A percentile compares a stretch with the other conserved stretches of the same genome.
Evolutionary conservation across 805 yeast genomes (phyloP).

Genomic region (Suhomyces faveliae): DNA sequence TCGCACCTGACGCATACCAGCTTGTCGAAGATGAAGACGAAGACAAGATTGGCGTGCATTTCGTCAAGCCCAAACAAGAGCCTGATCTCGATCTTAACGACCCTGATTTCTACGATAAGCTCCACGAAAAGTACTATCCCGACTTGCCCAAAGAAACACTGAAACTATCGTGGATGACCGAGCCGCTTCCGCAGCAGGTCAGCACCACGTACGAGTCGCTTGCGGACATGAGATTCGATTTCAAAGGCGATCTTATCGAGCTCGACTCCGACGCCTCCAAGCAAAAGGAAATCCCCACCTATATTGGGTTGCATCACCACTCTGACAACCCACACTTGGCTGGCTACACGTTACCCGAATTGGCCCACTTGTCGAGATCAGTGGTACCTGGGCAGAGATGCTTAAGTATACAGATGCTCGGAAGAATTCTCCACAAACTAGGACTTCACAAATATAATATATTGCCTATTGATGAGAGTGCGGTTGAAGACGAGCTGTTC

Average conservation of each 20-base stretch:
- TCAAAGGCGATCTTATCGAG: slow-evolving; percentile 72
- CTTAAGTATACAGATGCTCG: slow-evolving; percentile 81
- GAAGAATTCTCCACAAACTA: slow-evolving; percentile 79
- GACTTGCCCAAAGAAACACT: slow-evolving; percentile 81
- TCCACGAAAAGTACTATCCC: slow-evolving; percentile 86
- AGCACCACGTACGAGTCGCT: slow-evolving; percentile 51
- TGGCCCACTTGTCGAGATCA: slow-evolving; percentile 76
- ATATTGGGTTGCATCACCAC: slow-evolving; percentile 86
- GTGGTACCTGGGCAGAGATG: slow-evolving; percentile 82
- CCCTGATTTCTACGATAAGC: slow-evolving; percentile 72
- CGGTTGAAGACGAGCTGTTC: slow-evolving; percentile 35
- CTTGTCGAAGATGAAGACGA: slow-evolving; percentile 35
- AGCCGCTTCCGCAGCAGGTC: slow-evolving; percentile 47
- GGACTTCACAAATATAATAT: slow-evolving; percentile 61
- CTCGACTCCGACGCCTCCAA: slow-evolving; percentile 30
- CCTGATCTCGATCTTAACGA: slow-evolving; percentile 60
- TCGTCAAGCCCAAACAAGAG: slow-evolving; percentile 51
- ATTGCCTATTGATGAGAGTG: slow-evolving; percentile 42
- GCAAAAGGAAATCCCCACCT: slow-evolving; percentile 43
- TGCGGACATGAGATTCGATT: slow-evolving; percentile 81
- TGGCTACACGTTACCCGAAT: slow-evolving; percentile 85
- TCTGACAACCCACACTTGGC: slow-evolving; percentile 84
- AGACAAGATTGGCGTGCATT: slow-evolving; percentile 54
- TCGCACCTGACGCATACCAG: slow-evolving; percentile 44
- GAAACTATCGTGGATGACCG: slow-evolving; percentile 90